Base-by-base conservation (phyloP, 805 yeast genomes). In the Starmerella scarabaei region DNA sequence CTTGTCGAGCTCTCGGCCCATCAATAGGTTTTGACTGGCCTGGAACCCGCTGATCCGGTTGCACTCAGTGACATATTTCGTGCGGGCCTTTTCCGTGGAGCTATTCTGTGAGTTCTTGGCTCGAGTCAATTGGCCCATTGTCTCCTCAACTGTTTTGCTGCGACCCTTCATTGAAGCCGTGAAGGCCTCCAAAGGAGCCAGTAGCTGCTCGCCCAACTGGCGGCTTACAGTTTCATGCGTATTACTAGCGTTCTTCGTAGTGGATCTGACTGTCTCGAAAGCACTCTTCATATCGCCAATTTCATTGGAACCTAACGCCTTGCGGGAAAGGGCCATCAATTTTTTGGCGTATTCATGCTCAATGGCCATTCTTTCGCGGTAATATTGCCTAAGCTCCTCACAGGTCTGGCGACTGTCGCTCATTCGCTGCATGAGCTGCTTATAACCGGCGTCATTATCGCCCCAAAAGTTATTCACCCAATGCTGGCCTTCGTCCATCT, bases 261-360 rank as follows among this genome's bases (percentile, higher is more conserved):
- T 85, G 17, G 57, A 50, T 28, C 68, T 61, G 37, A 84, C 61
- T 19, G 65, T 63, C 35, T 78, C 83, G 8, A 83, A 63, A 7
- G 83, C 69, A 7, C 66, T 63, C 49, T 68, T 72, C 43, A 79
- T 57, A 0, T 74, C 60, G 0, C 86, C 88, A 0, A 71, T 64
- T 48, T 75, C 82, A 41, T 63, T 65, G 3, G 70, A 54, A 1
- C 85, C 86, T 3, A 74, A 57, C 1, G 62, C 51, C 49, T 66
- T 68, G 36, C 62, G 59, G 17, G 80, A 61, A 18, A 83, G 60
- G 14, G 68, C 64, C 33, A 61, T 62, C 48, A 84, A 56, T 43
- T 66, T 68, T 40, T 71, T 68, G 29, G 76, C 61, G 53, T 80
- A 81, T 20, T 84, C 94, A 44, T 75, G 79, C 52, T 83, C 94